Evolutionary conservation across 1,139 yeast species (phyloP).

Genomic region (Pichia cactophila): DNA sequence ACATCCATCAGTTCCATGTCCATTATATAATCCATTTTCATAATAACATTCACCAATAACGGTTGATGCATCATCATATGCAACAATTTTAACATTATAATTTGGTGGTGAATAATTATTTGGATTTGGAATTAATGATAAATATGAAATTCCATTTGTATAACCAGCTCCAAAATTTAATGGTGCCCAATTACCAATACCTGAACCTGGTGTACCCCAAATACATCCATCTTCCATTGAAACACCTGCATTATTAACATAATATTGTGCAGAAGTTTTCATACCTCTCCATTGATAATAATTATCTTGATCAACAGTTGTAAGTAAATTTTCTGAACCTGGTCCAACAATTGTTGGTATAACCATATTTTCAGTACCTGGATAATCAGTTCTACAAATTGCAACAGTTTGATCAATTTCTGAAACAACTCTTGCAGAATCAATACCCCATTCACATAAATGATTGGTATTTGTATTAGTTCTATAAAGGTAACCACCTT

Average conservation of each 20-base stretch:
- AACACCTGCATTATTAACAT: constrained; percentile 77
- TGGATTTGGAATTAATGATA: constrained; percentile 78
- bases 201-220: constrained; percentile 62
- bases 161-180: constrained; percentile 72
- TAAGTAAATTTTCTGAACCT: constrained; percentile 49
- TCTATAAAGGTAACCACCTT: constrained; percentile 59
- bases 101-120: constrained; percentile 57
- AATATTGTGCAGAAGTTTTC: constrained; percentile 68
- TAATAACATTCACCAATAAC: constrained; percentile 59
- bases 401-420: constrained; percentile 54
- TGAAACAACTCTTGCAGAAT: constrained; percentile 53
- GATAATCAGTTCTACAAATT: constrained; percentile 81
- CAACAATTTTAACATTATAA: constrained; percentile 64
- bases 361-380: constrained; percentile 85
- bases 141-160: constrained; percentile 51
- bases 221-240: constrained; percentile 65
- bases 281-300: constrained; percentile 64
- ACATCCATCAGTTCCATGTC: constrained; percentile 66
- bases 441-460: constrained; percentile 74
- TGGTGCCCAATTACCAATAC: constrained; percentile 82
- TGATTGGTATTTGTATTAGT: constrained; percentile 49
- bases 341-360: constrained; percentile 65
- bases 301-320: constrained; percentile 56
- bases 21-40: constrained; percentile 55
- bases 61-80: constrained; percentile 41